Conservation (phyloP, 2,329 filamentous ascomycete species). For the Chaetomiaceae sp. region DNA sequence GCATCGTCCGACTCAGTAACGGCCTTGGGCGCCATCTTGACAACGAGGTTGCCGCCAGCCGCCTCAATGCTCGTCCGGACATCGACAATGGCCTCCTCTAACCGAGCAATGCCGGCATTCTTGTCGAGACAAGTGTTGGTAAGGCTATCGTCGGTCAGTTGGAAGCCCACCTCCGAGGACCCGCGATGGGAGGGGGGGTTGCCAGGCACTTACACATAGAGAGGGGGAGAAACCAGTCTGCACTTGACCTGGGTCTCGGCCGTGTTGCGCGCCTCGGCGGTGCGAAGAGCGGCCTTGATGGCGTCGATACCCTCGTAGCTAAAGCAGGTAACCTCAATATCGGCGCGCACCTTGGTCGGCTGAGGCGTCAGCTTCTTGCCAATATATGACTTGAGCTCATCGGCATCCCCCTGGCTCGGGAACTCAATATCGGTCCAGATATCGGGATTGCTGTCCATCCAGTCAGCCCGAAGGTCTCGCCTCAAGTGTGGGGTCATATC, state of each 20-base stretch:
- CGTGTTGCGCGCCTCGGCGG: conserved; percentile 89
- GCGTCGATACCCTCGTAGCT: conserved; percentile 98
- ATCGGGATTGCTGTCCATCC: conserved; percentile 71
- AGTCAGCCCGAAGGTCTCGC: background rate
- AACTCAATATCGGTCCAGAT: conserved; percentile 94
- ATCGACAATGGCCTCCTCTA: conserved; percentile 86
- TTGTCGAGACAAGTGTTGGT: conserved; percentile 97
- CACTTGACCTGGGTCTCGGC: conserved; percentile 94
- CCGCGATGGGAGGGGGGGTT: no score
- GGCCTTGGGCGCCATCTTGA: conserved; percentile 99
- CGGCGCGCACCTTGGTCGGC: conserved; percentile 97
- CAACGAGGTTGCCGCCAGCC: conserved; percentile 72
- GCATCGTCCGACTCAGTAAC: conserved; percentile 98
- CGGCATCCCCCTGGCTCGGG: conserved; percentile 75
- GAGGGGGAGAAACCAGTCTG: conserved; percentile 92
- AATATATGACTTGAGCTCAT: conserved; percentile 93
- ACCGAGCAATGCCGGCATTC: conserved; percentile 71
- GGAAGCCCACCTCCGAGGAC: background rate
- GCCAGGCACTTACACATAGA: conserved; percentile 66
- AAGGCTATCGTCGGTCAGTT: conserved; percentile 37
- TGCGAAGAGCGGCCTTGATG: conserved; percentile 87
- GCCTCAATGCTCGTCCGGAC: conserved; percentile 76
- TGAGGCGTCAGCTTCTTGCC: conserved; percentile 94
- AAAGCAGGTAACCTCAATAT: conserved; percentile 94
- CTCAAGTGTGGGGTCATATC: background rate